Evolutionary conservation across 352 stramenopile genomes (phyloP), one percentile per base, ranked within the genome.

Genomic region (Nothophytophthora sp.): DNA sequence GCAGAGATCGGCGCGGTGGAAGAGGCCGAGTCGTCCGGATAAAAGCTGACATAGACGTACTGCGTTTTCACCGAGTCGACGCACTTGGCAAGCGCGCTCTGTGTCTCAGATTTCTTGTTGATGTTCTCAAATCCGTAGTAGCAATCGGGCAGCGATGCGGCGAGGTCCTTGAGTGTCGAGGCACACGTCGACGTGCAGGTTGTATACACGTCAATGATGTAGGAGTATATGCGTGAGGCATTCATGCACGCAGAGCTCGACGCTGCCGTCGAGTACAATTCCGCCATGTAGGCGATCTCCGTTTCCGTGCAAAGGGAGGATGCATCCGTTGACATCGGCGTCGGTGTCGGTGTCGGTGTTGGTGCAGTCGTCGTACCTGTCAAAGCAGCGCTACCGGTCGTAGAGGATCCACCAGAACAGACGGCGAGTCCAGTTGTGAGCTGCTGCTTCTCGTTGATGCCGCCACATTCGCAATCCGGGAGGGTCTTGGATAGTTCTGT

Each of bases 121-220:
- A 48, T 39, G 13, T 19, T 34, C 20, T 74, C 55, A 39, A 62
- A 66, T 16, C 56, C 50, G 34, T 72, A 74, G 22, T 60, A 65
- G 43, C 68, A 78, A 30, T 78, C 42, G 10, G 63, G 63, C 2
- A 78, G 50, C 3, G 30, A 28, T 2, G 52, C 20, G 2, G 45
- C 56, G 12, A 78, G 45, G 9, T 35, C 16, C 12, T 32, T 43
- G 16, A 78, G 27, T 27, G 16, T 22, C 6, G 41, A n/a, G 1
- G 45, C 67, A 25, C 68, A 78, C 5, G n/a, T 35, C 8, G 68
- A 66, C 47, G 44, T 30, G 38, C 68, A 78, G 27, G 36, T 40
- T 19, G 68, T 37, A 11, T 59, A 53, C 39, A 78, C 67, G 20
- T 54, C 41, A 18, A 78, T 40, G 16, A 33, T 45, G 12, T 49